A percentile compares a stretch with the other conserved stretches of the same genome.
Conservation (phyloP, 1,284 basidiomycete genomes). For the Exobasidium cylindrosporum region DNA sequence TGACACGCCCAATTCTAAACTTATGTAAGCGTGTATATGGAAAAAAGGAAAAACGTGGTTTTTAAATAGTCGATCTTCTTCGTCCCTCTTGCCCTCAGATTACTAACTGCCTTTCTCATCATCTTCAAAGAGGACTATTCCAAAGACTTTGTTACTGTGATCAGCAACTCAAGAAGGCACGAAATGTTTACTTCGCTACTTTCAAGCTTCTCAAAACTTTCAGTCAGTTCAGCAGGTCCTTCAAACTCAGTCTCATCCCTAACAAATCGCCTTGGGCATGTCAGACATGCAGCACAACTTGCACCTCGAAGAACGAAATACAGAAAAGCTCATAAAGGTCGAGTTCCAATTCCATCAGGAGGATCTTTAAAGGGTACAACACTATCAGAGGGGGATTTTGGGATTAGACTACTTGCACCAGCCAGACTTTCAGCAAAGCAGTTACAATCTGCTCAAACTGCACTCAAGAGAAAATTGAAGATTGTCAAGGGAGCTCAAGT, state of each 20-base stretch:
- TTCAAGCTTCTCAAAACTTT: background rate
- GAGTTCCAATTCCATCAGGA: conserved; percentile 64
- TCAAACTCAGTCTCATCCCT: background rate
- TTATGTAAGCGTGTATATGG: no score
- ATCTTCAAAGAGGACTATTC: no score
- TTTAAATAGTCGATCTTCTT: no score
- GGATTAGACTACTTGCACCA: conserved; percentile 81
- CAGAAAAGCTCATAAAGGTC: conserved; percentile 82
- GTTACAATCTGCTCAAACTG: conserved; percentile 78
- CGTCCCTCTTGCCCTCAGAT: no score
- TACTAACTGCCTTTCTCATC: no score
- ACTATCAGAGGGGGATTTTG: conserved; percentile 85
- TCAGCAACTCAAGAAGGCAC: no score
- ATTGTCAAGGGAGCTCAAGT: conserved; percentile 84
- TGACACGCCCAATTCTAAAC: no score
- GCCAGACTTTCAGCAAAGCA: conserved; percentile 86
- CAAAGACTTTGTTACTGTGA: no score
- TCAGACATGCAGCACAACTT: conserved; percentile 63
- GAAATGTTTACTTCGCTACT: background rate
- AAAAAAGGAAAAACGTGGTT: no score
- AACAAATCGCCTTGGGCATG: background rate
- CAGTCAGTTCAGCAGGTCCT: background rate
- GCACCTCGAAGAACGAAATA: conserved; percentile 79
- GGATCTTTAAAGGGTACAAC: conserved; percentile 93
- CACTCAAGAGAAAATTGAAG: conserved; percentile 87